Base-by-base conservation (phyloP, 768 basidiomycete species). In the Hypholoma fasciculare region DNA sequence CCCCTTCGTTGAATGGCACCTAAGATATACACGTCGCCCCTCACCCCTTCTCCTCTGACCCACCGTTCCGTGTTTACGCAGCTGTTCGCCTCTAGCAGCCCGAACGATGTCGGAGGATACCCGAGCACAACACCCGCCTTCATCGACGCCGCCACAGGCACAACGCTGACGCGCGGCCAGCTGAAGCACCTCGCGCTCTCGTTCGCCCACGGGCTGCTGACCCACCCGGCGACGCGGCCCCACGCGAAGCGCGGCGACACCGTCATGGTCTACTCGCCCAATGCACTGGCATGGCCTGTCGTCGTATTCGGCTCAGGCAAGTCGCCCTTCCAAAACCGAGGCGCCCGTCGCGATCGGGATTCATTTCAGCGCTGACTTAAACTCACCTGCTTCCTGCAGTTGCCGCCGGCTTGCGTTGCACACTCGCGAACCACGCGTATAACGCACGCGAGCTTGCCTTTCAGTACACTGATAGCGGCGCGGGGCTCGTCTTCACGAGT, bases 381-480 rank as follows among this genome's bases (percentile, higher is more conserved):
- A 16, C 52, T 8, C 46, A 8, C 49, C 26, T 26, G 59, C 70
- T 49, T 70, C 72, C 16, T 42, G 30, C 46, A 67, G 75, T 87
- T 43, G 87, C 92, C 0, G 88, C 87, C 0, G 90, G 89, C 3
- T 66, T 91, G 14, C 73, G 82, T 44, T 81, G 83, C 52, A 90
- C 92, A 0, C 83, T 90, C 13, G 88, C 89, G 14, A 95, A 93
- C 68, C 85, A 81, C 57, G 78, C 79, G 0, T 94, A 91, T 65
- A 88, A 85, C 4, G 69, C 85, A 3, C 67, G 73, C 7, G 94
- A 96, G 66, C 79, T 95, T 0, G 78, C 76, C 0, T 84, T 85
- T 69, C 94, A 96, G 67, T 87, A 89, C 58, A 72, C 61, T 12
- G 86, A 95, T 65, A 87, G 86, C 52, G 72, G 79, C 3, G 88